These are phyloP conservation scores for Diaporthe australafricana DNA, from an alignment of 2,329 filamentous ascomycete genomes.

Conservation along the genomic window DNA sequence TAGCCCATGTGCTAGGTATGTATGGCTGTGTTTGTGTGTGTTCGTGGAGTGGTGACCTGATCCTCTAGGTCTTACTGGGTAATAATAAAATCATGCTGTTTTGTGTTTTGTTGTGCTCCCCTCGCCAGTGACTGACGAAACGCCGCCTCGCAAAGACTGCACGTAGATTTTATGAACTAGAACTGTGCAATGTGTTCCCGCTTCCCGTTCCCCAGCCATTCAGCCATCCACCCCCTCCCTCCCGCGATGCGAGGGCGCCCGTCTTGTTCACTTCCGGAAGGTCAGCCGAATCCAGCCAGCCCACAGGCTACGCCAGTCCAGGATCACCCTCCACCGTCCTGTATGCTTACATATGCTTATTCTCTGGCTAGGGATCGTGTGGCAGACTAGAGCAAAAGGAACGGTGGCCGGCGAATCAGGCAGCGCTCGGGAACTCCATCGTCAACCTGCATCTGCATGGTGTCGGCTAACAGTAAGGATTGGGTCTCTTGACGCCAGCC, in stretches of 20 bases:
- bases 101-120: not conserved
- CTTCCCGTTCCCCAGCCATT: not conserved
- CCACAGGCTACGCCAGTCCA: not conserved
- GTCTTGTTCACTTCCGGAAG: conserved; percentile 25
- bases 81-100: not conserved
- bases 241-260: conserved; percentile 22
- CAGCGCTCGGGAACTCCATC: not conserved
- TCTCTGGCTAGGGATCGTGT: conserved; percentile 11
- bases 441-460: conserved; percentile 14
- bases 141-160: not conserved
- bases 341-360: conserved; percentile 21
- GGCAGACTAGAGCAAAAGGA: not conserved
- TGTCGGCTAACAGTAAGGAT: conserved; percentile 3
- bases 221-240: conserved; percentile 36
- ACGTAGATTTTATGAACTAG: not conserved
- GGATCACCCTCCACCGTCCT: conserved; percentile 15
- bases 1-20: not conserved
- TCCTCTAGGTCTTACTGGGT: not conserved
- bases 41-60: too few species aligned
- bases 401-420: not conserved
- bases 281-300: conserved; percentile 17
- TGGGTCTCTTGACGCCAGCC: conserved; percentile 22
- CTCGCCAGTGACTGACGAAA: conserved; percentile 14
- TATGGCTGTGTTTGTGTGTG: too few species aligned
- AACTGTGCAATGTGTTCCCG: conserved; percentile 1